These are phyloP conservation scores for Mycena maculata DNA, from an alignment of 768 basidiomycete species.

Conservation along the genomic window DNA sequence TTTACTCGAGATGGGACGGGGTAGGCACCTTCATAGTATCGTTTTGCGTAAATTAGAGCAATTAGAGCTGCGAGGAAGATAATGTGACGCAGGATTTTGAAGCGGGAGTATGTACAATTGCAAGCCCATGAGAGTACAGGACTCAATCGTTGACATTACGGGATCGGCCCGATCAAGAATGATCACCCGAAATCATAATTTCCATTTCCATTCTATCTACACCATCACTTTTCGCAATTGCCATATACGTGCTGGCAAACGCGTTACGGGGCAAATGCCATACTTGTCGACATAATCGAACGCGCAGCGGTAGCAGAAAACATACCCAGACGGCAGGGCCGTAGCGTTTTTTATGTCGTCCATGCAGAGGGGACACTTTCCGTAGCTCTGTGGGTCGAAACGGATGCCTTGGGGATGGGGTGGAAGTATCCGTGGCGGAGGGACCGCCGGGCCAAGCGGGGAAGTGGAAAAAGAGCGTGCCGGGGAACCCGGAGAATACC, in stretches of 20 bases:
- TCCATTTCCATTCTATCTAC: constrained; percentile 47
- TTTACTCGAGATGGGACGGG: neutral
- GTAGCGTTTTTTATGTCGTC: constrained; percentile 85
- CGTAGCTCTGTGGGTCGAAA: constrained; percentile 75
- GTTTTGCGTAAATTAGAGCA: constrained; percentile 9
- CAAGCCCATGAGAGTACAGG: constrained; percentile 25
- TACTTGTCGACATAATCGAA: constrained; percentile 83
- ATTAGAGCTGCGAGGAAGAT: constrained; percentile 6
- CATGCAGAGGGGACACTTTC: constrained; percentile 87
- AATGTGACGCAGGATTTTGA: constrained; percentile 9
- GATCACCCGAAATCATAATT: neutral
- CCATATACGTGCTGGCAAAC: constrained; percentile 79
- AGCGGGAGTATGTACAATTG: constrained; percentile 20
- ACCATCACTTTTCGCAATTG: constrained; percentile 89
- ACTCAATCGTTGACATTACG: neutral
- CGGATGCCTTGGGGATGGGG: constrained; percentile 80
- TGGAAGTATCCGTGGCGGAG: constrained; percentile 79
- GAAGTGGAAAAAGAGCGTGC: constrained; percentile 77
- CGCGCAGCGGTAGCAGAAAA: constrained; percentile 94
- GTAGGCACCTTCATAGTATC: constrained; percentile 27
- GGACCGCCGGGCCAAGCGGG: constrained; percentile 74
- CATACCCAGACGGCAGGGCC: constrained; percentile 91
- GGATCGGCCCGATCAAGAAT: constrained; percentile 15
- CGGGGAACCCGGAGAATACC: constrained; percentile 95
- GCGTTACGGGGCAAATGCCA: constrained; percentile 88